Conservation (phyloP, 2,329 filamentous ascomycete genomes). For the Penicillium sp. region DNA sequence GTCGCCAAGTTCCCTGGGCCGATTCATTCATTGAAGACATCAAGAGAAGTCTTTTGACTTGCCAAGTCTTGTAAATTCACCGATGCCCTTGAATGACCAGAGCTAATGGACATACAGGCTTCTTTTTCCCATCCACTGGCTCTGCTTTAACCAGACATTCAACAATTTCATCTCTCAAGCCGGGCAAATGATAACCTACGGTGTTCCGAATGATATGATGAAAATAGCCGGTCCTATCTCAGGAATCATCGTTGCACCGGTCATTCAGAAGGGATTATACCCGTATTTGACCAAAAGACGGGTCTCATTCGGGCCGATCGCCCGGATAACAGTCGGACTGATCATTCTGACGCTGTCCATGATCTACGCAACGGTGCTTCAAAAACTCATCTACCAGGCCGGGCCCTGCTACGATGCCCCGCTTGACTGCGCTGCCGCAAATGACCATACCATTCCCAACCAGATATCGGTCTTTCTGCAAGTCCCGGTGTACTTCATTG, state of each 20-base stretch:
- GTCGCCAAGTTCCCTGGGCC: conserved; percentile 7
- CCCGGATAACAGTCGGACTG: conserved; percentile 56
- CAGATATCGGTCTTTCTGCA: conserved; percentile 43
- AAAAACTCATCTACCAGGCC: conserved; percentile 58
- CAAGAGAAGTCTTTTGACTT: conserved; percentile 5
- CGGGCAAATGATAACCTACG: conserved; percentile 55
- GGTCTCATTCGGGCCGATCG: conserved; percentile 59
- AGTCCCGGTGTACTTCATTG: conserved; percentile 40
- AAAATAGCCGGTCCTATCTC: conserved; percentile 59
- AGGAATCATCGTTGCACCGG: conserved; percentile 57
- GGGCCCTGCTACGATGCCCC: conserved; percentile 54
- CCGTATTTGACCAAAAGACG: conserved; percentile 52
- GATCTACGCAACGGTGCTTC: conserved; percentile 56
- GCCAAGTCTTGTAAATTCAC: conserved; percentile 6
- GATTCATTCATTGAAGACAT: conserved; percentile 10
- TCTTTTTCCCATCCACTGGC: conserved; percentile 14
- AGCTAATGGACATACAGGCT: conserved; percentile 2
- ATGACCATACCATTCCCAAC: conserved; percentile 23
- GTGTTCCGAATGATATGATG: conserved; percentile 60
- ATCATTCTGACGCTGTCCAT: conserved; percentile 52
- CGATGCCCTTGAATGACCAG: background rate
- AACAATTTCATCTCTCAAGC: conserved; percentile 45
- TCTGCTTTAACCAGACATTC: conserved; percentile 15
- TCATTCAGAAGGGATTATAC: conserved; percentile 55
- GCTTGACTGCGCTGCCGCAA: conserved; percentile 27